Base-by-base conservation (phyloP, 2,329 filamentous ascomycete genomes). In the Xylaria multiplex region DNA sequence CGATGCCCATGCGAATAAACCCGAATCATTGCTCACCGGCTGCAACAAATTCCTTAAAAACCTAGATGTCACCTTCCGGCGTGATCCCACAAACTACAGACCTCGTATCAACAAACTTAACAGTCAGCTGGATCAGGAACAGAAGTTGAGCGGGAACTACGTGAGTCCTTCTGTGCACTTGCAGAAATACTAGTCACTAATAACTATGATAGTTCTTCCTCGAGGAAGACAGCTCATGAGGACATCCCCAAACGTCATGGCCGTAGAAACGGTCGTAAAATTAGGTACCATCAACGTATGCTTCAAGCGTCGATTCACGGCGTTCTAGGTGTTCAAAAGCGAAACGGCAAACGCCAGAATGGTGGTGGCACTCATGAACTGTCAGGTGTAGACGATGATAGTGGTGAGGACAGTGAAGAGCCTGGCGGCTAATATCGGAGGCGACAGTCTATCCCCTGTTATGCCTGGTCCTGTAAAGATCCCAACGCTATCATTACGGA, bases 91-190 rank as follows among this genome's bases (percentile, higher is more conserved):
- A 82, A 97, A 96, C 77, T 99, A 88, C 87, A 91, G 96, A 68
- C 96, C 96, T 69, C 93, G 96, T 82, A 99, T 99, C 86, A 99
- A 99, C 88, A 99, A 99, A 88, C 84, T 89, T 77, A 90, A 94
- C 81, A 96, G 92, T 78, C 96, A 99, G 84, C 88, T 98, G 73
- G 96, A 99, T 81, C 94, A 97, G 80, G 96, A 98, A 79, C 96
- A 99, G 86, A 99, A 99, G 86, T 74, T 93, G 76, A 83, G 82
- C 71, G 96, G 96, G 74, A 98, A 98, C 83, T 99, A 91, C 84
- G 90, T 93, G 85, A 85, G 90, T 87, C 59, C 27, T 67, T 68
- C 61, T 63, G 14, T 58, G 37, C 49, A 43, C 2, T 24, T 27
- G 3, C 2, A 14, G 14, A 48, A 45, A 16, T 19, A 66, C 65